Evolutionary conservation across 164 flowering plant species (phyloP).

Genomic region (Berberis thunbergii): DNA sequence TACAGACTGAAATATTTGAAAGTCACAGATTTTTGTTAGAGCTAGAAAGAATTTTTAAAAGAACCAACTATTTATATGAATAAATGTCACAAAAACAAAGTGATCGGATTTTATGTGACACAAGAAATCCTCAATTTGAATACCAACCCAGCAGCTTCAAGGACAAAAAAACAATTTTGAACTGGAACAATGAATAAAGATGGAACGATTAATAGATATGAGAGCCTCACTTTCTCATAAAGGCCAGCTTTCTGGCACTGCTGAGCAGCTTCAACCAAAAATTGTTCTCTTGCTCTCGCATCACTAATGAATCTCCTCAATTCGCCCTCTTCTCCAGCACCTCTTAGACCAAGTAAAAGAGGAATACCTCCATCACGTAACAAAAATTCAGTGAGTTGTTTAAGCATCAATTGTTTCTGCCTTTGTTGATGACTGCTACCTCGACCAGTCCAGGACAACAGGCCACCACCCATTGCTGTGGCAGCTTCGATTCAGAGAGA

Average conservation of each 20-base stretch:
- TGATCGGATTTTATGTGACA: no score
- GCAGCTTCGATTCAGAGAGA: no score
- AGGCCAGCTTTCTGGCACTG: conserved; percentile 87
- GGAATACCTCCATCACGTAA: conserved; percentile 73
- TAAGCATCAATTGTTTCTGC: conserved; percentile 75
- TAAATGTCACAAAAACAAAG: no score
- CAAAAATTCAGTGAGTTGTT: conserved; percentile 80
- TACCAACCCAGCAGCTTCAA: no score
- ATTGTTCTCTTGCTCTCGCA: conserved; percentile 47
- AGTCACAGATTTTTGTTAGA: no score
- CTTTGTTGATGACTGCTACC: conserved; percentile 75
- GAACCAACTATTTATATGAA: no score
- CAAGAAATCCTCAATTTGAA: no score
- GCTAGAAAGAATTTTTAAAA: no score
- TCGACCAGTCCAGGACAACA: conserved; percentile 74
- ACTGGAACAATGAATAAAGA: no score
- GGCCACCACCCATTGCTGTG: conserved; percentile 93
- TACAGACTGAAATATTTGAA: conserved; percentile 44
- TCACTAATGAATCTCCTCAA: conserved; percentile 65
- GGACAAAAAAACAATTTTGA: no score
- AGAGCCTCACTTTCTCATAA: conserved; percentile 64
- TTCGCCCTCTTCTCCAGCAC: conserved; percentile 93
- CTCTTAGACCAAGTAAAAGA: conserved; percentile 79
- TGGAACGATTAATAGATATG: conserved; percentile 4
- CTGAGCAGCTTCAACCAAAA: conserved; percentile 87